Percentiles rank a stretch among this genome's conserved stretches.
Evolutionary conservation across 495 filamentous ascomycete genomes (phyloP).

Genomic region (Aspergillus asperescens): DNA sequence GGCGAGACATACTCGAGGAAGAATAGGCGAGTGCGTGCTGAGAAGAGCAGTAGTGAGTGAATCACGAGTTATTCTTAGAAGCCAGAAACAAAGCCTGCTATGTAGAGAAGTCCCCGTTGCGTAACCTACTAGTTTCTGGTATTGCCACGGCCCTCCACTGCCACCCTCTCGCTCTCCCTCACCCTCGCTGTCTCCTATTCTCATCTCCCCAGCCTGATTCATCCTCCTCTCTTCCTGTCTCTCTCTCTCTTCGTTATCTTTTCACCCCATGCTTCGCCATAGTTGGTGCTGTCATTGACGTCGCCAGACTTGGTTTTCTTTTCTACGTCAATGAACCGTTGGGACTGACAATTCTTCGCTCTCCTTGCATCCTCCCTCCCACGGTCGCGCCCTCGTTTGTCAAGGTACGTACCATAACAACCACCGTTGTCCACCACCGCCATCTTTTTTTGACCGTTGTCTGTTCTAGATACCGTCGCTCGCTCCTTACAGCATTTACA

Average conservation of each 20-base stretch:
- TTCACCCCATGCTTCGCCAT: slow-evolving; percentile 27
- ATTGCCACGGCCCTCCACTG: slow-evolving; percentile 2
- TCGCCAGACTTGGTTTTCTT: slow-evolving; percentile 15
- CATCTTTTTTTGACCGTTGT: slow-evolving; percentile 14
- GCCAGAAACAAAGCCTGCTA: slow-evolving; percentile 1
- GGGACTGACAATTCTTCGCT: slow-evolving; percentile 27
- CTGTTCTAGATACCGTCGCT: slow-evolving; percentile 28
- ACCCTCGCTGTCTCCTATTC: slow-evolving; percentile 17
- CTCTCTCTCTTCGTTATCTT: slow-evolving; percentile 4
- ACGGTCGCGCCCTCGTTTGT: slow-evolving; percentile 32
- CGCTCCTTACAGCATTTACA: slow-evolving; percentile 41
- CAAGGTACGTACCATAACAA: slow-evolving; percentile 21
- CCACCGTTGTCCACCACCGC: slow-evolving; percentile 2
- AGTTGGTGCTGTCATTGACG: slow-evolving; percentile 33
- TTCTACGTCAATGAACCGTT: slow-evolving; percentile 27
- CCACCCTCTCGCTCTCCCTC: slow-evolving; percentile 12
- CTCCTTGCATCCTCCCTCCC: slow-evolving; percentile 35
- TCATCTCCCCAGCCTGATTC: slow-evolving; percentile 13
- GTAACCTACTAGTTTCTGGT: background rate
- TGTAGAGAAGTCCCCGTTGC: background rate
- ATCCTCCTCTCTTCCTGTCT: slow-evolving; percentile 2
- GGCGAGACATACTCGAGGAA: too few relatives aligned
- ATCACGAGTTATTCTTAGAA: slow-evolving; percentile 2
- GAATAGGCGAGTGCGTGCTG: background rate
- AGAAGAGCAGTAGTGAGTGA: background rate